Evolutionary conservation across 805 yeast genomes (phyloP), one percentile per base, ranked within the genome.

Genomic region (Lipomyces sp.): DNA sequence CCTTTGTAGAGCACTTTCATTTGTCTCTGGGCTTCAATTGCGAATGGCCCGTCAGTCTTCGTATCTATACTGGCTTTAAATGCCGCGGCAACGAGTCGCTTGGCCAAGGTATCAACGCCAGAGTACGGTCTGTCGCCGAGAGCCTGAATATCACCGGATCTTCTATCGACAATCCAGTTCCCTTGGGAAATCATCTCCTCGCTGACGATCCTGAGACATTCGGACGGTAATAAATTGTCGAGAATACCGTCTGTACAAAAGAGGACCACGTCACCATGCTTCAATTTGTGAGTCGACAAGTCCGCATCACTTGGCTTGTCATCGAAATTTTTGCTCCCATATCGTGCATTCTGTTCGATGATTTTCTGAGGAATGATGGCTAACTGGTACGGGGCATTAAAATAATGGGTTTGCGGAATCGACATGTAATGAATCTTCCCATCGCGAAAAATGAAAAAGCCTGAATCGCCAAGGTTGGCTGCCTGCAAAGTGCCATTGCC

Each of bases 171-270:
- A 48, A 69, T 61, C 81, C 80, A 79, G 56, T 67, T 69, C 30
- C 71, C 73, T 8, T 74, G 73, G 32, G 73, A 75, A 6, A 77
- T 78, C 72, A 84, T 76, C 60, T 78, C 79, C 72, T 90, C 93
- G 56, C 82, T 83, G 65, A 93, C 82, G 70, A 84, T 89, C 18
- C 85, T 74, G 74, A 86, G 91, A 60, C 91, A 87, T 73, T 92
- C 97, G 56, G 85, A 85, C 1, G 88, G 81, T 15, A 85, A 82
- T 50, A 94, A 85, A 76, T 94, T 94, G 77, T 94, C 99, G 35
- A 90, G 87, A 59, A 94, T 89, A 37, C 99, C 99, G 78, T 94
- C 99, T 0, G 98, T 92, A 53, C 96, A 96, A 74, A 94, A 87
- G 60, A 95, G 76, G 3, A 94, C 84, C 24, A 95, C 79, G 76